Conservation (phyloP, 768 basidiomycete species). For the Tylopilus sp. region DNA sequence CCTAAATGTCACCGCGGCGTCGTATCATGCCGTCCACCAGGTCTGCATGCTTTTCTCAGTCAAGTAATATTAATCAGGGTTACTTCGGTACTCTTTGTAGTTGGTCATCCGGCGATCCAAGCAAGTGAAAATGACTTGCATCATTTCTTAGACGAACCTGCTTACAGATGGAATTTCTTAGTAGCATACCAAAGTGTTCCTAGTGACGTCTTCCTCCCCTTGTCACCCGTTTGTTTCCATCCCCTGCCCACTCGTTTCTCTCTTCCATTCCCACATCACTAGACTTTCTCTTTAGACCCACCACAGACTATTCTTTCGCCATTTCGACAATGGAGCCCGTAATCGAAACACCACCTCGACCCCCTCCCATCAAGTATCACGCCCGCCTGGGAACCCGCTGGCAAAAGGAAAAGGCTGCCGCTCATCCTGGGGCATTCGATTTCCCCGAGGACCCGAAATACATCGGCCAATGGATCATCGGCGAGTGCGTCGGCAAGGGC, state of each 20-base stretch:
- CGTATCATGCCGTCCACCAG: too few species aligned
- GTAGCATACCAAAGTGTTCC: neutral
- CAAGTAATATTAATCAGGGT: too few species aligned
- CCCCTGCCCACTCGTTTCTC: slow-evolving; percentile 3
- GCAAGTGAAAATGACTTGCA: too few species aligned
- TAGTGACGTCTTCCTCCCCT: too few species aligned
- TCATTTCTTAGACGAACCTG: too few species aligned
- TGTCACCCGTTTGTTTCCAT: slow-evolving; percentile 2
- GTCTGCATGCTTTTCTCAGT: too few species aligned
- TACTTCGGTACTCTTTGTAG: too few species aligned
- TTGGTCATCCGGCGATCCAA: too few species aligned
- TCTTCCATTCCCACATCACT: slow-evolving; percentile 9
- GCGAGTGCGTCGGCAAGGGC: slow-evolving; percentile 92
- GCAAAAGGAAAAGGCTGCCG: slow-evolving; percentile 84
- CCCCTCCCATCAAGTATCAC: slow-evolving; percentile 68
- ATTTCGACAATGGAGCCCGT: slow-evolving; percentile 20
- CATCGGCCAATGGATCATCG: slow-evolving; percentile 91
- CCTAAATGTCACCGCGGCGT: too few species aligned
- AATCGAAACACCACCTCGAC: slow-evolving; percentile 58
- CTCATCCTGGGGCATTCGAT: slow-evolving; percentile 71
- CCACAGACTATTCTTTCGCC: slow-evolving; percentile 12
- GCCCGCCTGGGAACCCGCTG: slow-evolving; percentile 77
- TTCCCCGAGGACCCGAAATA: slow-evolving; percentile 79
- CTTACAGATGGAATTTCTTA: too few species aligned
- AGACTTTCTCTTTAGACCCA: slow-evolving; percentile 3